Evolutionary conservation across 441 rosid genomes (phyloP).

Genomic region (Pelargonium cotyledonis): DNA sequence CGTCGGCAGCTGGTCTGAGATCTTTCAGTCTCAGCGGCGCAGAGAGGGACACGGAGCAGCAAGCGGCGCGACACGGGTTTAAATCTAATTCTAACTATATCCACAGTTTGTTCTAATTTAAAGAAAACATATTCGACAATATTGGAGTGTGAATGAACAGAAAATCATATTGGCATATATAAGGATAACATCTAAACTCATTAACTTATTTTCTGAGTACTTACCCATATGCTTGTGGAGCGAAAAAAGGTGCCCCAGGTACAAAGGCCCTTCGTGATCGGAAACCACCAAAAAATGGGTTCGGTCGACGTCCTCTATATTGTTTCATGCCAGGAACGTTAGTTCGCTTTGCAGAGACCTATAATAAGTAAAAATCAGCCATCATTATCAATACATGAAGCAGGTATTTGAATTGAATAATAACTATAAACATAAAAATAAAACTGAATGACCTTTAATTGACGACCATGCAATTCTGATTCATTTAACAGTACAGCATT

Average conservation of each 20-base stretch:
- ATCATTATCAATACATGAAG: not conserved
- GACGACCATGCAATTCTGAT: conserved; percentile 76
- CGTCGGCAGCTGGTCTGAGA: too few species aligned
- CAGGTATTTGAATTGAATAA: not conserved
- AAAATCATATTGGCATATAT: too few species aligned
- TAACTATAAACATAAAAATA: conserved; percentile 7
- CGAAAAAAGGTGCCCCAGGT: conserved; percentile 10
- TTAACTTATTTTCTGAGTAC: not conserved
- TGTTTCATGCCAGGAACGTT: conserved; percentile 3
- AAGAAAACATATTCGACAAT: too few species aligned
- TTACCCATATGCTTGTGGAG: not conserved
- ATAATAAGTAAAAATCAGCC: not conserved
- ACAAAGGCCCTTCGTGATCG: conserved; percentile 3
- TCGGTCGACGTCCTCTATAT: conserved; percentile 1
- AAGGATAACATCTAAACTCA: too few species aligned
- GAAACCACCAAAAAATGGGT: not conserved
- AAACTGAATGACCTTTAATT: conserved; percentile 47
- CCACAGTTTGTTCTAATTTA: too few species aligned
- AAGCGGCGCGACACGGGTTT: not conserved
- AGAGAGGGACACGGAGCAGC: too few species aligned
- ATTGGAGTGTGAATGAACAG: too few species aligned
- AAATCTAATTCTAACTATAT: too few species aligned
- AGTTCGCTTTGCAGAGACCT: conserved; percentile 10
- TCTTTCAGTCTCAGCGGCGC: too few species aligned
- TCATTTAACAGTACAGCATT: conserved; percentile 65